phyloP scores from a whole-genome alignment of 106 monocot genomes.

The Triglochin maritima region DNA sequence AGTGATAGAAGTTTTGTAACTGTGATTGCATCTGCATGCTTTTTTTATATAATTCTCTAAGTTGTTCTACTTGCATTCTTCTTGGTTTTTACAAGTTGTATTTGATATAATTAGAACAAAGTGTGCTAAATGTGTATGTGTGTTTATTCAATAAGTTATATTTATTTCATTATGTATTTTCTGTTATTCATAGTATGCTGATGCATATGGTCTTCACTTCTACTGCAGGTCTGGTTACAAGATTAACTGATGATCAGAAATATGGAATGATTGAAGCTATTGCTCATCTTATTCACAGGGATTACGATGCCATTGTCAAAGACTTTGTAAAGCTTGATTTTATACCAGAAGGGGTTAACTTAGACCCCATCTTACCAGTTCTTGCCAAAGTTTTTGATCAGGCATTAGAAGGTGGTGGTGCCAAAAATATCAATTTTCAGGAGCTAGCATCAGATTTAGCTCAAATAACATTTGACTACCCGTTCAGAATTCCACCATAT shows the following conservation, averaged over 20 bases:
- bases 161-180: background rate
- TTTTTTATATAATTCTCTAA: no score
- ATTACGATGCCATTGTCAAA: conserved; percentile 89
- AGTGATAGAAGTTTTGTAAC: no score
- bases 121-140: background rate
- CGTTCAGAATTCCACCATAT: conserved; percentile 98
- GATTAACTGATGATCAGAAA: conserved; percentile 90
- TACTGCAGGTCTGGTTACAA: conserved; percentile 81
- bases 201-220: background rate
- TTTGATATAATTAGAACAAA: background rate
- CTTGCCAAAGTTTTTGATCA: conserved; percentile 99
- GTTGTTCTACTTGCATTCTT: no score
- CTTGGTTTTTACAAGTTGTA: background rate
- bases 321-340: conserved; percentile 98
- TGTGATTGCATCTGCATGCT: no score
- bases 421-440: conserved; percentile 98
- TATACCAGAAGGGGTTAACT: conserved; percentile 96
- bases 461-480: conserved; percentile 97
- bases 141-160: background rate
- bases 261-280: conserved; percentile 99
- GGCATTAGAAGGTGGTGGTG: conserved; percentile 97
- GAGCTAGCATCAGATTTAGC: conserved; percentile 95
- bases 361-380: conserved; percentile 88
- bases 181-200: background rate
- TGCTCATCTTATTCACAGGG: conserved; percentile 97